Percentiles rank a stretch among this genome's conserved stretches.
Conservation (phyloP, 1,284 basidiomycete species). For the Irpex sp. region DNA sequence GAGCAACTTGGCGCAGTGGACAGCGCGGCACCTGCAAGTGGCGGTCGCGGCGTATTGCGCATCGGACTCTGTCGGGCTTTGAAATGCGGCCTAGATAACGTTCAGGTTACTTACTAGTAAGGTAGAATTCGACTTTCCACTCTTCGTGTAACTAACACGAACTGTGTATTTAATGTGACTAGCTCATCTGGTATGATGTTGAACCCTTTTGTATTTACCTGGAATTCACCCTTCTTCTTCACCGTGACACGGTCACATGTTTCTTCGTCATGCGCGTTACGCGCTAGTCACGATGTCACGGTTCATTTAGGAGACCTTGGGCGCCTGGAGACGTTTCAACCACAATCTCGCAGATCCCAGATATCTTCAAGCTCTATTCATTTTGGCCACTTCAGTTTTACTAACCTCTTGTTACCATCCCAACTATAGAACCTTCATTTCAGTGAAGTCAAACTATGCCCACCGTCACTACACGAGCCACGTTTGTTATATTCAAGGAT, state of each 20-base stretch:
- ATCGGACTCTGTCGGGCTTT: background rate
- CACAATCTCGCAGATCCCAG: background rate
- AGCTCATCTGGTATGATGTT: too few species aligned
- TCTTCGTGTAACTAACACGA: background rate
- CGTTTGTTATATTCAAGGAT: conserved; percentile 67
- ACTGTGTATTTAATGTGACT: too few species aligned
- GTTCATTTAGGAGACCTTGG: background rate
- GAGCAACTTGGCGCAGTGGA: background rate
- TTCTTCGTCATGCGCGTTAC: background rate
- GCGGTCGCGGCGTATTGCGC: background rate
- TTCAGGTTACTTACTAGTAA: background rate
- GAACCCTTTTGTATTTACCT: too few species aligned
- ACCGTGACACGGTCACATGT: conserved; percentile 1
- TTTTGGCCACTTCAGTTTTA: background rate
- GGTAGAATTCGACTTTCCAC: background rate
- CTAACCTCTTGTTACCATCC: background rate
- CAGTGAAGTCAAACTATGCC: background rate
- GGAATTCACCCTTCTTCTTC: background rate
- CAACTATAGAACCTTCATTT: background rate
- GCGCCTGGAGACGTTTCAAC: background rate
- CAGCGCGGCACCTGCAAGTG: background rate
- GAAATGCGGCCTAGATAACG: background rate
- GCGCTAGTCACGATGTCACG: background rate
- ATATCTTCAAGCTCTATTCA: background rate
- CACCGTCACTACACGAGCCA: conserved; percentile 42